Evolutionary conservation across 257 asterid species (phyloP).

Genomic region (Gardenia jasminoides): DNA sequence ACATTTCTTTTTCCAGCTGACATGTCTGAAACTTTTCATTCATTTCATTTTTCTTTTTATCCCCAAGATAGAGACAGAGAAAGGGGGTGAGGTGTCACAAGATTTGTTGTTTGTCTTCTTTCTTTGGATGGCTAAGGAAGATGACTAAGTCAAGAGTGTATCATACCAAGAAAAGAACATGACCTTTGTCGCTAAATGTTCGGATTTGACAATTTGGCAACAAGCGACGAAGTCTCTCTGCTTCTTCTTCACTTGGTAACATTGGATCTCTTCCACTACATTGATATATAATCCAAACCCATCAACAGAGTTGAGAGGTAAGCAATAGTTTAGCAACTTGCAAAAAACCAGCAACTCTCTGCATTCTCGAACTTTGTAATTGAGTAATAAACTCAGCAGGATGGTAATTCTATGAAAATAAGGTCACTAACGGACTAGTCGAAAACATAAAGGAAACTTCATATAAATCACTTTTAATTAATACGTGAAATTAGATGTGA

Average conservation of each 20-base stretch:
- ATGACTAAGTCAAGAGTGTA: neutral
- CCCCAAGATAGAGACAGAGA: too few species aligned
- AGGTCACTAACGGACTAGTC: neutral
- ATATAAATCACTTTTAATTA: neutral
- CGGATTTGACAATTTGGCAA: constrained; percentile 71
- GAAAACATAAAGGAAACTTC: neutral
- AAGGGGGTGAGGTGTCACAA: too few species aligned
- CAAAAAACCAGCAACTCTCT: neutral
- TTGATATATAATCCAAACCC: constrained; percentile 14
- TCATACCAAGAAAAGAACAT: constrained; percentile 77
- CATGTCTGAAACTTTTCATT: too few species aligned
- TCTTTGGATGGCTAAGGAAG: neutral
- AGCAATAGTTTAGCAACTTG: neutral
- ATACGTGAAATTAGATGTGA: constrained; percentile 4
- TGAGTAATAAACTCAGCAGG: neutral
- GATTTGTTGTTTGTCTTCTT: neutral
- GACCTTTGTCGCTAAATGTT: constrained; percentile 53
- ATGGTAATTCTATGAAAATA: neutral
- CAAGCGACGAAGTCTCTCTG: constrained; percentile 53
- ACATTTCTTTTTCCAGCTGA: too few species aligned
- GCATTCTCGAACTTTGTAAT: neutral
- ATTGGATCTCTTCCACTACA: constrained; percentile 76
- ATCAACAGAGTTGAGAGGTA: neutral
- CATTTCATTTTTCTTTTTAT: too few species aligned
- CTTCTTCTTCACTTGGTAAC: constrained; percentile 75